phyloP scores from a whole-genome alignment of 495 filamentous ascomycete genomes.

The Neurospora sp. region DNA sequence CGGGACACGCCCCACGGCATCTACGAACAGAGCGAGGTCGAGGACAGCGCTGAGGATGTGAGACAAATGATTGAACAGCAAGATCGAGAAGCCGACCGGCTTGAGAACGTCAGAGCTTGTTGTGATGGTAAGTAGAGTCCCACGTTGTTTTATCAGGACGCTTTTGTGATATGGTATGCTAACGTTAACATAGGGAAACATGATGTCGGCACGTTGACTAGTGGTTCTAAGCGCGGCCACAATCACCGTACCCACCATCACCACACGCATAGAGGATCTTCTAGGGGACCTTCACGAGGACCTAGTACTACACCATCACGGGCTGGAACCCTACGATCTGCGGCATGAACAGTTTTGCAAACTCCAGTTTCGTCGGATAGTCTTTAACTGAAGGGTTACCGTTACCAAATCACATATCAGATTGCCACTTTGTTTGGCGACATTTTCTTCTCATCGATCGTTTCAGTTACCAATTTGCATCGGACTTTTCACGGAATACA shows the following conservation, averaged over 20 bases:
- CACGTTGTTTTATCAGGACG: background rate
- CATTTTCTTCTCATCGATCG: conserved; percentile 26
- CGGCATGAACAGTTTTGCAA: conserved; percentile 14
- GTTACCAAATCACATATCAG: conserved; percentile 6
- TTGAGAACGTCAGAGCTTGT: conserved; percentile 94
- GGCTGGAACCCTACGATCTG: conserved; percentile 19
- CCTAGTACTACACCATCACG: conserved; percentile 21
- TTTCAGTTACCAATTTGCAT: conserved; percentile 21
- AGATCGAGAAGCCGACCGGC: conserved; percentile 59
- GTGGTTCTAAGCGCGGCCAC: conserved; percentile 31
- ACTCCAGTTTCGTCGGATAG: conserved; percentile 1
- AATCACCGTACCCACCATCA: conserved; percentile 16
- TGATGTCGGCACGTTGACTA: conserved; percentile 50
- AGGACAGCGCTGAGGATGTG: conserved; percentile 73
- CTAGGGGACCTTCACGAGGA: conserved; percentile 24
- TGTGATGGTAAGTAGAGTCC: conserved; percentile 72
- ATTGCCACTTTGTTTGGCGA: conserved; percentile 4
- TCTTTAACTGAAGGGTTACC: background rate
- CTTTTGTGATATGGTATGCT: conserved; percentile 5
- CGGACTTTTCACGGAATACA: conserved; percentile 18
- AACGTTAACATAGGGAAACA: conserved; percentile 54
- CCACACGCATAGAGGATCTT: conserved; percentile 27
- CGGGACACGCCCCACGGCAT: conserved; percentile 39
- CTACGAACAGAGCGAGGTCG: conserved; percentile 59
- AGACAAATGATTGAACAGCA: conserved; percentile 63